A percentile compares a stretch with the other conserved stretches of the same genome.
These are phyloP conservation scores for Atalantia buxifolia DNA, from an alignment of 345 rosid species.

Conservation along the genomic window DNA sequence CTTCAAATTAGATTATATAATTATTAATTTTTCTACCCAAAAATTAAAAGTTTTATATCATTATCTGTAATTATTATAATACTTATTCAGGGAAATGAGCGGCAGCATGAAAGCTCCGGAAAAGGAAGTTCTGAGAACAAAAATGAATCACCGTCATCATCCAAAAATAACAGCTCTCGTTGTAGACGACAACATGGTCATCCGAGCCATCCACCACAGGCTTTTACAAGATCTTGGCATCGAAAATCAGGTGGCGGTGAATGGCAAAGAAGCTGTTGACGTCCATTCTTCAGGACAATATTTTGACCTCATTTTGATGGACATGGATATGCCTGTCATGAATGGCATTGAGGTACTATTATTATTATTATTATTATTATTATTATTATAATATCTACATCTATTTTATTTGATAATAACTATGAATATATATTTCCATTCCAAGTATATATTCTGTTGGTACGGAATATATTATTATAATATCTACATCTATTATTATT, in stretches of 20 bases:
- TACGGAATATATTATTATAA: too few relatives aligned
- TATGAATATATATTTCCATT: too few relatives aligned
- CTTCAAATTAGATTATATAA: too few relatives aligned
- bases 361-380: too few relatives aligned
- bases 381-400: too few relatives aligned
- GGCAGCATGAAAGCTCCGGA: neutral
- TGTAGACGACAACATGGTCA: slow-evolving; percentile 57
- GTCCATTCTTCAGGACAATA: slow-evolving; percentile 48
- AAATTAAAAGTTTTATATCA: too few relatives aligned
- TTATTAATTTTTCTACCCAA: neutral
- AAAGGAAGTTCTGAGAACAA: neutral
- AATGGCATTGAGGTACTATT: slow-evolving; percentile 67
- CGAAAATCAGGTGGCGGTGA: slow-evolving; percentile 37
- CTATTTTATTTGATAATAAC: too few relatives aligned
- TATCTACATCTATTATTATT: too few relatives aligned
- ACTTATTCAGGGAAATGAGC: neutral
- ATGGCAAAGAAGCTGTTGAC: slow-evolving; percentile 79
- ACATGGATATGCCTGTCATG: slow-evolving; percentile 88
- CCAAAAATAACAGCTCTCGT: slow-evolving; percentile 48
- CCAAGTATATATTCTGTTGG: too few relatives aligned
- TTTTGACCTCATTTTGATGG: slow-evolving; percentile 86
- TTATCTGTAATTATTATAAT: too few relatives aligned
- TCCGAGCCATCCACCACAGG: slow-evolving; percentile 45
- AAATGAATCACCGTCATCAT: neutral
- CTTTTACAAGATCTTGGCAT: slow-evolving; percentile 55